Base-by-base conservation (phyloP, 257 asterid species). In the Anisodus acutangulus region DNA sequence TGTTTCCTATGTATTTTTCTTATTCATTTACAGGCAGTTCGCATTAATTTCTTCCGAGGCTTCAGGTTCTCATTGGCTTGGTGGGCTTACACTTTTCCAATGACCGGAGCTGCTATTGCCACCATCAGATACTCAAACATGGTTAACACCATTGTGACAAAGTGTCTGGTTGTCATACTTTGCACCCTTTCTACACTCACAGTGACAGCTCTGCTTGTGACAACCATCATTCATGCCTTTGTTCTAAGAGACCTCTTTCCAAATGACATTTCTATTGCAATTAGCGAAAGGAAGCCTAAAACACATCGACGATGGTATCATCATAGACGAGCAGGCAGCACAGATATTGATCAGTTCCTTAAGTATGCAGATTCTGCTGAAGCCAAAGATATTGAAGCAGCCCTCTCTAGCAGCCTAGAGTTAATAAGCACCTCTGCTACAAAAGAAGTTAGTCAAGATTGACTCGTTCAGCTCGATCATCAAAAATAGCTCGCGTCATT, bases 41-140 rank as follows among this genome's bases (percentile, higher is more conserved):
- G 99, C 2, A 87, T 94, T 8, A 93, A 94, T 81, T 95, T 95
- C 87, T 95, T 95, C 88, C 87, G 98, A 54, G 99, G 99, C 53
- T 88, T 94, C 87, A 92, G 94, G 57, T 95, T 95, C 82, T 94
- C 98, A 11, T 51, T 94, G 83, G 95, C 95, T 12, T 95, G 98
- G 98, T 95, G 98, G 98, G 98, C 97, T 7, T 95, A 95, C 88
- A 95, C 98, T 7, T 94, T 95, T 79, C 98, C 98, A 0, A 94
- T 94, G 98, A 93, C 98, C 0, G 94, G 95, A 35, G 97, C 94
- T 1, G 98, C 93, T 9, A 86, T 92, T 6, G 97, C 97, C 5
- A 93, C 97, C 15, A 89, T 94, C 59, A 89, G 87, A 66, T 94
- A 94, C 90, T 84, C 98, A 7, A 39, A 69, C 13, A 90, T 68